These are phyloP conservation scores for Dunaliella salina DNA, from an alignment of 163 green algal genomes.

Conservation along the genomic window DNA sequence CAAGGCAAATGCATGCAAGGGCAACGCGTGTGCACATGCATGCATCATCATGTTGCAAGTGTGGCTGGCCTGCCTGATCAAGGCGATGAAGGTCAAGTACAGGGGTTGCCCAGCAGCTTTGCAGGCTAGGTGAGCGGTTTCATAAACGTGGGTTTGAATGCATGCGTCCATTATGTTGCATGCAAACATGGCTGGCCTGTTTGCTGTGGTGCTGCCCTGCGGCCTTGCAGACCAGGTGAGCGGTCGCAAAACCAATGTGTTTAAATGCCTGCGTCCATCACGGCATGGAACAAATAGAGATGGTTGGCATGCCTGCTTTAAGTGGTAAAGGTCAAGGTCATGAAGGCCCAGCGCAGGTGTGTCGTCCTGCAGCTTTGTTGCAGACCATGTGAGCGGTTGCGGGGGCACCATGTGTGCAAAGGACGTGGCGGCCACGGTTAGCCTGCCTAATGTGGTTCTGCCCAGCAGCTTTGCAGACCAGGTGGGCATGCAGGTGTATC, in stretches of 20 bases:
- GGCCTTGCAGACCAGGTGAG: background rate
- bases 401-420: too few relatives aligned
- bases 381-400: too few relatives aligned
- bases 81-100: too few relatives aligned
- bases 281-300: too few relatives aligned
- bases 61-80: conserved; percentile 89
- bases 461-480: conserved; percentile 40
- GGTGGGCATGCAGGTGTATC: too few relatives aligned
- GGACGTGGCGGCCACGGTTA: background rate
- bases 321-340: too few relatives aligned
- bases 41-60: conserved; percentile 88
- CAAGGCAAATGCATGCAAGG: too few relatives aligned
- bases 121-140: background rate
- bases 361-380: too few relatives aligned
- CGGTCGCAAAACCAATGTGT: background rate
- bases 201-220: conserved; percentile 26
- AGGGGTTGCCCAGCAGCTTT: conserved; percentile 67
- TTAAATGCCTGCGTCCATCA: background rate
- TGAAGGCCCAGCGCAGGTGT: too few relatives aligned
- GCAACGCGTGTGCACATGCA: conserved; percentile 93
- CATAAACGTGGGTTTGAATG: background rate
- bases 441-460: conserved; percentile 55
- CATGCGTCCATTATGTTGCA: background rate
- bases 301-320: too few relatives aligned
- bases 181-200: background rate